phyloP scores from a whole-genome alignment of 2,329 filamentous ascomycete species.

The Rhexocercosporidium sp. region DNA sequence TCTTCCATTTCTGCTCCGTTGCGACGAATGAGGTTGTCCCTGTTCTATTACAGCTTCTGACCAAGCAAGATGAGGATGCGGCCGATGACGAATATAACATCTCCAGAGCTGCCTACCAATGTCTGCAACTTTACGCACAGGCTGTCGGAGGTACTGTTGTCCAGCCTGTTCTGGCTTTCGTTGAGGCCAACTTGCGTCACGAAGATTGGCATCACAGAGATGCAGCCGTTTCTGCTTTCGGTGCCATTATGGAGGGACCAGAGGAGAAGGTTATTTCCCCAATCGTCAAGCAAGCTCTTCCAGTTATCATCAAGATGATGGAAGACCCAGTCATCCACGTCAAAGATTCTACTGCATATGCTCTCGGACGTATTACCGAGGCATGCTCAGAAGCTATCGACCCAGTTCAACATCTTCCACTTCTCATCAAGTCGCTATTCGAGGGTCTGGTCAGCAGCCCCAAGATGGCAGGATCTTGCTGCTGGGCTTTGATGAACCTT shows the following conservation, averaged over 20 bases:
- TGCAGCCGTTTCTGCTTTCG: constrained; percentile 95
- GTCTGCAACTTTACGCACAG: constrained; percentile 92
- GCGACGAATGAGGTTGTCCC: constrained; percentile 94
- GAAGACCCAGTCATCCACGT: constrained; percentile 88
- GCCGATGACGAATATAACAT: constrained; percentile 97
- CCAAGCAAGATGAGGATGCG: constrained; percentile 97
- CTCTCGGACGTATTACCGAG: constrained; percentile 94
- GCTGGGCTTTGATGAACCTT: constrained; percentile 98
- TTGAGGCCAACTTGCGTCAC: constrained; percentile 85
- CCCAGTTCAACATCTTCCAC: constrained; percentile 78
- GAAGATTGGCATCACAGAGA: constrained; percentile 96
- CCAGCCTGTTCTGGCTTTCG: constrained; percentile 84
- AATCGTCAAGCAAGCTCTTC: constrained; percentile 93
- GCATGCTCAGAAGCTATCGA: constrained; percentile 92
- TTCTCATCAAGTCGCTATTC: constrained; percentile 88
- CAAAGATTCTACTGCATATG: constrained; percentile 94
- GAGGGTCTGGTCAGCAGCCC: constrained; percentile 86
- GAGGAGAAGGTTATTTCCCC: constrained; percentile 91
- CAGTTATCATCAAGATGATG: constrained; percentile 90
- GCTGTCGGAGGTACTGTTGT: constrained; percentile 87
- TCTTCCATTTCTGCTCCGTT: constrained; percentile 94
- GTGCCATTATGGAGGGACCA: constrained; percentile 98
- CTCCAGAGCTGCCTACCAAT: constrained; percentile 94
- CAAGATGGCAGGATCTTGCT: constrained; percentile 98
- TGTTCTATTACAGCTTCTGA: constrained; percentile 84